Conservation (phyloP, 352 stramenopile genomes). For the Phytophthora brassicae region DNA sequence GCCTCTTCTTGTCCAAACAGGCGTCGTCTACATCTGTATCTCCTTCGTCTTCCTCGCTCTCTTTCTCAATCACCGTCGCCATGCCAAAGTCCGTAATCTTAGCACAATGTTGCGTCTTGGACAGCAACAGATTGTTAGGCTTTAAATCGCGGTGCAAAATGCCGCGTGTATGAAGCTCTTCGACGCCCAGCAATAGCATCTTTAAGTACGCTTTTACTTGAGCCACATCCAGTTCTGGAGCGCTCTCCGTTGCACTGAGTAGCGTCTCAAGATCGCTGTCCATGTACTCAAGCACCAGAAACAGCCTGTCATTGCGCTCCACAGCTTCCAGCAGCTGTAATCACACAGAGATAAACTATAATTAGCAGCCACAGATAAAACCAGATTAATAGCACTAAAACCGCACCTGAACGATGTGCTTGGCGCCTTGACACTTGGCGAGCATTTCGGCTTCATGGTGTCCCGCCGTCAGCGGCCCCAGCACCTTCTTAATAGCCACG, state of each 20-base stretch:
- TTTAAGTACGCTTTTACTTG: conserved; percentile 72
- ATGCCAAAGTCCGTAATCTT: conserved; percentile 88
- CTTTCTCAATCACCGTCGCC: conserved; percentile 41
- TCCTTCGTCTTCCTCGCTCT: conserved; percentile 1
- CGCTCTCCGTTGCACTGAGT: conserved; percentile 38
- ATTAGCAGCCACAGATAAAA: neutral
- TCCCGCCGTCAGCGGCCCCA: conserved; percentile 37
- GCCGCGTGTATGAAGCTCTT: conserved; percentile 52
- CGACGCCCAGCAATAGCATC: conserved; percentile 65
- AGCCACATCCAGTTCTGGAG: conserved; percentile 41
- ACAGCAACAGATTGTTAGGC: conserved; percentile 80
- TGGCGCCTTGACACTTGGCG: conserved; percentile 40
- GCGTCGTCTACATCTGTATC: conserved; percentile 20
- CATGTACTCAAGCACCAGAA: conserved; percentile 80
- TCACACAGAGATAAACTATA: neutral
- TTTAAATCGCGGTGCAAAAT: conserved; percentile 84
- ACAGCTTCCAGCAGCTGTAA: conserved; percentile 60
- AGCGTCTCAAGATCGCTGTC: conserved; percentile 74
- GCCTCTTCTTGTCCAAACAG: conserved; percentile 6
- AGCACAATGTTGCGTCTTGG: conserved; percentile 35
- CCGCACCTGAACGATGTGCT: conserved; percentile 67
- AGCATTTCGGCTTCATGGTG: conserved; percentile 58
- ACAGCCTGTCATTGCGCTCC: conserved; percentile 62
- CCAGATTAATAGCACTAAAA: conserved; percentile 2
- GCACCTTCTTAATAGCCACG: conserved; percentile 83